Percentiles rank a stretch among this genome's conserved stretches.
Evolutionary conservation across 2,329 filamentous ascomycete species (phyloP).

Genomic region (Xylariaceae sp.): DNA sequence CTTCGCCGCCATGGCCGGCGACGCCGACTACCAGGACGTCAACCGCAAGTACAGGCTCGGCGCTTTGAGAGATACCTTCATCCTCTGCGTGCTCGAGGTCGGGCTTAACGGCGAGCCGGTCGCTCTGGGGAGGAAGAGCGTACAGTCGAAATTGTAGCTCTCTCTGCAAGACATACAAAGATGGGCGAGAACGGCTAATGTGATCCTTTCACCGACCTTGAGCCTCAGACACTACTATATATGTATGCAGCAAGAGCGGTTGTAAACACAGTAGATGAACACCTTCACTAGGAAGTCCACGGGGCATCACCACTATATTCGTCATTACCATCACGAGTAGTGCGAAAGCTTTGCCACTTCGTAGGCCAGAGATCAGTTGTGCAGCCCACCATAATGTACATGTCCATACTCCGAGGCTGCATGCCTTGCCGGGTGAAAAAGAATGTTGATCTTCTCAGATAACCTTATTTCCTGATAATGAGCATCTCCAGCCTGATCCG

Average conservation of each 20-base stretch:
- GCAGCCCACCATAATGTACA: constrained; percentile 16
- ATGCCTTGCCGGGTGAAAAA: constrained; percentile 14
- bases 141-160: constrained; percentile 1
- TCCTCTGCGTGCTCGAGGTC: constrained; percentile 23
- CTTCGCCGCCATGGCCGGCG: constrained; percentile 48
- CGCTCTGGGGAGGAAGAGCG: background rate
- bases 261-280: no score
- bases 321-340: background rate
- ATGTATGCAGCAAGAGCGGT: no score
- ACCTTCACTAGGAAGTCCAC: no score
- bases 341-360: background rate
- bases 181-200: no score
- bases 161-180: background rate
- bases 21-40: constrained; percentile 23
- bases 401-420: constrained; percentile 13
- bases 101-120: constrained; percentile 19
- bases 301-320: no score
- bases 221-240: no score
- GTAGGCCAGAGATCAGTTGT: background rate
- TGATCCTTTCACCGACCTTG: no score
- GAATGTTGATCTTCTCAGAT: constrained; percentile 21
- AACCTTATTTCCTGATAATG: constrained; percentile 29
- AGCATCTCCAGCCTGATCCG: constrained; percentile 20
- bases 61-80: constrained; percentile 25
- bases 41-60: constrained; percentile 20